phyloP scores from a whole-genome alignment of 345 rosid genomes.

The Gossypium mustelinum region DNA sequence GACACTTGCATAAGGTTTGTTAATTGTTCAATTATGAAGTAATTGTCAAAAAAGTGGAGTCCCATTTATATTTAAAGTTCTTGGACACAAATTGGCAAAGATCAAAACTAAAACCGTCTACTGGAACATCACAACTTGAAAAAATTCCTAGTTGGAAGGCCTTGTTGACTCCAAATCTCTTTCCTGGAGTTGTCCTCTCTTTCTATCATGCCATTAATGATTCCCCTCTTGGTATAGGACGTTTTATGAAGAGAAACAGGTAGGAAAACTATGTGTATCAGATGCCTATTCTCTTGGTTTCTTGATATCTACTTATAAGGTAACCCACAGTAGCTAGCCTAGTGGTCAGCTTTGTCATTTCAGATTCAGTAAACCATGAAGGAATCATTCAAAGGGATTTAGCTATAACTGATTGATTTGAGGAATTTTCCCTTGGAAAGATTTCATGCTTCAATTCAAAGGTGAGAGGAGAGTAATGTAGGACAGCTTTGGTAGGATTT shows the following conservation, averaged over 20 bases:
- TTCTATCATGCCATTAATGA: background rate
- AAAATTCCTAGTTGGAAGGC: background rate
- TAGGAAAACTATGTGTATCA: background rate
- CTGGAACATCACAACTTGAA: background rate
- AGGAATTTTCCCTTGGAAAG: background rate
- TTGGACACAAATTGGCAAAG: background rate
- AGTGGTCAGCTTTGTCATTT: background rate
- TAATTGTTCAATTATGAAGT: background rate
- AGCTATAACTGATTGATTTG: background rate
- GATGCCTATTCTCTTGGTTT: background rate
- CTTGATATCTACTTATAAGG: background rate
- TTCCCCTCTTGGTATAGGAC: background rate
- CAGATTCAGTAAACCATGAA: background rate
- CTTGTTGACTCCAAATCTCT: background rate
- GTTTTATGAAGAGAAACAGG: background rate
- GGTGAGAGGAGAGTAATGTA: background rate
- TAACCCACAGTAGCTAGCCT: background rate
- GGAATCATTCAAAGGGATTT: background rate
- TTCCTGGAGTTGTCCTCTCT: background rate
- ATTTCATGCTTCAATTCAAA: background rate
- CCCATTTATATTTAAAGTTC: background rate
- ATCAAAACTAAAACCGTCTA: too few relatives aligned
- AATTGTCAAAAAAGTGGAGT: background rate
- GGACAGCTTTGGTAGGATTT: slow-evolving; percentile 1
- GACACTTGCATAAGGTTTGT: background rate